Evolutionary conservation across 2,329 filamentous ascomycete species (phyloP).

Genomic region (Claviceps sp.): DNA sequence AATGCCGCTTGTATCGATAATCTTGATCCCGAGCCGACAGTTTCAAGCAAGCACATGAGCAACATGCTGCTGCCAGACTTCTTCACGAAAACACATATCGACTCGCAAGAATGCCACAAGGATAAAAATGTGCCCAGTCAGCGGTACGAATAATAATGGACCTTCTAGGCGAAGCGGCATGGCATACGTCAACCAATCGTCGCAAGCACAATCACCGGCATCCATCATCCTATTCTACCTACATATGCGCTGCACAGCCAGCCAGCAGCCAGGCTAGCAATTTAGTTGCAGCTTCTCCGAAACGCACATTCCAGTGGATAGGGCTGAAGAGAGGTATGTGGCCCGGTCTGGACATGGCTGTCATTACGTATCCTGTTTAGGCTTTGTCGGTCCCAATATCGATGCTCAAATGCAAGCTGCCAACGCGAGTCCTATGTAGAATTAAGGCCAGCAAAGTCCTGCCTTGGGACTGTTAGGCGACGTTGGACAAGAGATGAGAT

Average conservation of each 20-base stretch:
- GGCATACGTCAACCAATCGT: background rate
- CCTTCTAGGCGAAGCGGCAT: background rate
- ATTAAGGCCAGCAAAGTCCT: background rate
- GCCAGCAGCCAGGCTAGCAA: background rate
- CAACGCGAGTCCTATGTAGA: background rate
- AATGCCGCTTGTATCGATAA: no score
- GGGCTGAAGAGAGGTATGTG: slow-evolving; percentile 8
- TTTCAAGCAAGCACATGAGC: no score
- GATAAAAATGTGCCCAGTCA: no score
- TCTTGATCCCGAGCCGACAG: no score
- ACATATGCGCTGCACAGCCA: background rate
- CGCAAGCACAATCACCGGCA: background rate
- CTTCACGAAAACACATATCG: no score
- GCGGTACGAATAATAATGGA: no score
- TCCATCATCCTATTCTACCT: no score
- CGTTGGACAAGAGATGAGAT: background rate
- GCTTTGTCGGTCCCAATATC: background rate
- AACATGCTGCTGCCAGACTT: no score
- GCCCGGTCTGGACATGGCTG: background rate
- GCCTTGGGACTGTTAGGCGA: background rate
- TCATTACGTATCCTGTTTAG: background rate
- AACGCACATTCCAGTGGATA: slow-evolving; percentile 4
- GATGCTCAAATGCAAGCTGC: background rate
- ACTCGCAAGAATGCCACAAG: no score
- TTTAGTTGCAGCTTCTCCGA: background rate